These are phyloP conservation scores for Eimeria brunetti DNA, from an alignment of 169 alveolate genomes.

Conservation along the genomic window DNA sequence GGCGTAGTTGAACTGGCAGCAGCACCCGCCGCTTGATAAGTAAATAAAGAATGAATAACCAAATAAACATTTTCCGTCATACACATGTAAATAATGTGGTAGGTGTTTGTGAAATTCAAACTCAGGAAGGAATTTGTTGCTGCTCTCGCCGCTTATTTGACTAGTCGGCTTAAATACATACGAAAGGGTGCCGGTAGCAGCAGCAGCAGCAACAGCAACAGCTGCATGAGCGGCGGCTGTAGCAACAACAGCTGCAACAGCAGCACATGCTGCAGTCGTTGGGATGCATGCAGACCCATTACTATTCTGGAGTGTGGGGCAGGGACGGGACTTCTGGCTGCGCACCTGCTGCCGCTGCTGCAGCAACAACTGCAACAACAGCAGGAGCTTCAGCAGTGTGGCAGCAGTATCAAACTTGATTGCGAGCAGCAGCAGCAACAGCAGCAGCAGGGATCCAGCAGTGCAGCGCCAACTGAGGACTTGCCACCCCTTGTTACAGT, in stretches of 20 bases:
- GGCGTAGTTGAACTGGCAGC: neutral
- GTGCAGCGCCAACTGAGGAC: neutral
- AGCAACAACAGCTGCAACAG: neutral
- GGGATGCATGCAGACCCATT: slow-evolving; percentile 19
- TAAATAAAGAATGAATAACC: too few species aligned
- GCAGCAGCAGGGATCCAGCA: slow-evolving; percentile 1
- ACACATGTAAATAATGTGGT: neutral
- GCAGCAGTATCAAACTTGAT: neutral
- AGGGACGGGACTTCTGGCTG: slow-evolving; percentile 61
- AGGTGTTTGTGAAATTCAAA: neutral
- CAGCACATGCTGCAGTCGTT: slow-evolving; percentile 65
- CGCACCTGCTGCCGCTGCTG: slow-evolving; percentile 54
- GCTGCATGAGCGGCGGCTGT: slow-evolving; percentile 1
- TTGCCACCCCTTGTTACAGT: neutral
- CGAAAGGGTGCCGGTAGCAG: neutral
- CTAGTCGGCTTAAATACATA: neutral
- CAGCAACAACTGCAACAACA: slow-evolving; percentile 31
- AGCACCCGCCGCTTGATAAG: neutral
- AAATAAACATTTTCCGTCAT: neutral
- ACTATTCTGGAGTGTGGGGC: slow-evolving; percentile 26
- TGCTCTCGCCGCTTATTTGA: slow-evolving; percentile 47
- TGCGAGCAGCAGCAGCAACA: slow-evolving; percentile 55
- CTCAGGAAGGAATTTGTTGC: slow-evolving; percentile 36
- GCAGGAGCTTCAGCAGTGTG: neutral
- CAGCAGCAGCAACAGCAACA: neutral